Conservation (phyloP, 1,284 basidiomycete species). For the Cerrena zonata region DNA sequence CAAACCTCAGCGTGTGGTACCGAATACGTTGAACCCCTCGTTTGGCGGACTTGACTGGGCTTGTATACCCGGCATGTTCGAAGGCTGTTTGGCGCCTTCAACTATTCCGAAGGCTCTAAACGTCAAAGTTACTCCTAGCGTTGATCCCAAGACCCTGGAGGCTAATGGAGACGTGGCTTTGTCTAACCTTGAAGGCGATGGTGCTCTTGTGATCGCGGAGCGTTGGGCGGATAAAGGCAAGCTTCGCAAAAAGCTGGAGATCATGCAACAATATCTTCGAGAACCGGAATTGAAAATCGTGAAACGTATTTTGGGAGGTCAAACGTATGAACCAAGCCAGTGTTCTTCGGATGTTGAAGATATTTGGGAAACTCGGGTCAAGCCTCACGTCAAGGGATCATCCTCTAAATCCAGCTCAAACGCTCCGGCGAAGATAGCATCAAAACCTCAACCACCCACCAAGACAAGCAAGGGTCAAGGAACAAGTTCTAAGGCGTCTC, state of each 20-base stretch:
- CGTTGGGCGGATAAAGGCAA: constrained; percentile 51
- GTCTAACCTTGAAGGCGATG: constrained; percentile 56
- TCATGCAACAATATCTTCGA: constrained; percentile 40
- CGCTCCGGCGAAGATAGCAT: neutral
- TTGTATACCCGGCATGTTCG: constrained; percentile 64
- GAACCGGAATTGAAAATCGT: constrained; percentile 23
- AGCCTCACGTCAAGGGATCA: neutral
- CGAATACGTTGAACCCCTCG: constrained; percentile 69
- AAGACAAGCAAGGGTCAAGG: neutral
- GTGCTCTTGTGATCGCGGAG: constrained; percentile 38
- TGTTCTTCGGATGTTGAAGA: neutral
- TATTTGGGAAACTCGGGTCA: neutral
- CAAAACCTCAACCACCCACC: neutral
- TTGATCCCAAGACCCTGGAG: constrained; percentile 18
- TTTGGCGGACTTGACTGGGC: constrained; percentile 65
- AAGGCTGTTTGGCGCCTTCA: constrained; percentile 38
- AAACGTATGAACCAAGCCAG: constrained; percentile 6
- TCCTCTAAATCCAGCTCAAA: neutral
- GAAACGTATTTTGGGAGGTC: constrained; percentile 19
- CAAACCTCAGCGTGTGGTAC: constrained; percentile 65
- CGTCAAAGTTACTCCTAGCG: constrained; percentile 5
- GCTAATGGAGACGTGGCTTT: constrained; percentile 42
- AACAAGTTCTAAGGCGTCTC: neutral
- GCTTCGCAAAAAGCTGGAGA: constrained; percentile 36
- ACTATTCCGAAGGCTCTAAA: neutral